A percentile compares a stretch with the other conserved stretches of the same genome.
phyloP scores from a whole-genome alignment of 108 stramenopile species.

The Ochromonas danica region DNA sequence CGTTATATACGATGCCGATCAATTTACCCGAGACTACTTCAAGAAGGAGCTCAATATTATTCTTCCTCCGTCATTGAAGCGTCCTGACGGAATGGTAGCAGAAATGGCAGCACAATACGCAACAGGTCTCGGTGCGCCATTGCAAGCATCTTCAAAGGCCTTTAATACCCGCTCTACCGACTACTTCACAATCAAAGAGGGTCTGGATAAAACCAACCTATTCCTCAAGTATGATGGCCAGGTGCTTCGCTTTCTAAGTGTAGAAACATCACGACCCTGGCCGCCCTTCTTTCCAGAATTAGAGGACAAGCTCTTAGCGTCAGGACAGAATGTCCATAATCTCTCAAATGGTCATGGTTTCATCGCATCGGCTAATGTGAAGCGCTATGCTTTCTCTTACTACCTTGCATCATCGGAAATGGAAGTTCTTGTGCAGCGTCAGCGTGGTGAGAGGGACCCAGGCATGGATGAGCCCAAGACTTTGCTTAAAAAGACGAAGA shows the following conservation, averaged over 20 bases:
- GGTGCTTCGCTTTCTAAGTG: not conserved
- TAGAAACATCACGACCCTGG: not conserved
- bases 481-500: constrained; percentile 7
- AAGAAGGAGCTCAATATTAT: not conserved
- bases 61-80: not conserved
- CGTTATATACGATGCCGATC: constrained; percentile 1
- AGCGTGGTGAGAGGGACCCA: not conserved
- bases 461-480: not conserved
- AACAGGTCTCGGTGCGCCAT: constrained; percentile 7
- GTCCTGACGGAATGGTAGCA: not conserved
- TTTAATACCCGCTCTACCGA: not conserved
- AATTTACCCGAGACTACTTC: constrained; percentile 23
- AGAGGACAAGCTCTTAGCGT: not conserved
- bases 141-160: not conserved
- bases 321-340: not conserved
- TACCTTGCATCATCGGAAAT: not conserved
- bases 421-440: not conserved
- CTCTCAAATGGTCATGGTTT: not conserved
- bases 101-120: constrained; percentile 6
- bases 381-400: constrained; percentile 2
- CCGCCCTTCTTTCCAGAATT: constrained; percentile 7
- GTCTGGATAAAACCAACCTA: constrained; percentile 4
- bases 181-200: constrained; percentile 12
- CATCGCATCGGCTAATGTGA: not conserved
- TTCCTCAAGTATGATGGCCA: constrained; percentile 22